Conservation (phyloP, 2,329 filamentous ascomycete genomes). For the Gyromitra esculenta region DNA sequence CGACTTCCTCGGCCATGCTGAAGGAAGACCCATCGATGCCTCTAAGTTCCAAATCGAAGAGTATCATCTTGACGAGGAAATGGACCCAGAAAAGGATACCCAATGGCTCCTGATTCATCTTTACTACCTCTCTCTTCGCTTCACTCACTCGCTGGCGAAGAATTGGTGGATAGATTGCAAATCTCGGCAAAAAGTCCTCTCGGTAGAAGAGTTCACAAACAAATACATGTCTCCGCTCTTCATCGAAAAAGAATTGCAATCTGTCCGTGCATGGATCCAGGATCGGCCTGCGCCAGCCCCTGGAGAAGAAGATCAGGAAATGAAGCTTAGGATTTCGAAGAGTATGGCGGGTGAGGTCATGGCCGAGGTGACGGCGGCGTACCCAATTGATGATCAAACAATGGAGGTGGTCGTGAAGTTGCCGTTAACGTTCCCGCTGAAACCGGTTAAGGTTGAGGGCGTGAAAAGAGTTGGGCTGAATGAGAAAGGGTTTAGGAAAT, state of each 20-base stretch:
- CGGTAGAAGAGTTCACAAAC: constrained; percentile 85
- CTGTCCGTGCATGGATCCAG: constrained; percentile 74
- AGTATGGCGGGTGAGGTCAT: constrained; percentile 69
- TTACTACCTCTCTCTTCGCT: constrained; percentile 82
- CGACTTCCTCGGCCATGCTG: constrained; percentile 82
- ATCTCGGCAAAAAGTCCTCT: constrained; percentile 78
- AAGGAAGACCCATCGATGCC: constrained; percentile 74
- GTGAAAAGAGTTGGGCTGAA: constrained; percentile 85
- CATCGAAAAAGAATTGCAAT: constrained; percentile 72
- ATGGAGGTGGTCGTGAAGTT: constrained; percentile 84
- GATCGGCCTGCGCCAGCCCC: constrained; percentile 62
- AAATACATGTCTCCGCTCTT: constrained; percentile 80
- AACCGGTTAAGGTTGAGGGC: constrained; percentile 77
- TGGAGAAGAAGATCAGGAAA: constrained; percentile 62
- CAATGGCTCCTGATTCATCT: constrained; percentile 86
- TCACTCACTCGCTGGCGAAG: constrained; percentile 80
- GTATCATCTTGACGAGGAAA: constrained; percentile 65
- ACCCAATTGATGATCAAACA: constrained; percentile 85
- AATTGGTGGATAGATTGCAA: constrained; percentile 84
- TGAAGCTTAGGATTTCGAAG: constrained; percentile 76
- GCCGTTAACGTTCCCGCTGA: constrained; percentile 82
- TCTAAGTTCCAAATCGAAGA: constrained; percentile 75
- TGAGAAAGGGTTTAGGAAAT: constrained; percentile 91
- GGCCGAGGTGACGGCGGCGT: constrained; percentile 79
- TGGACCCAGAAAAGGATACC: constrained; percentile 68